Evolutionary conservation across 768 basidiomycete genomes (phyloP).

Genomic region (Chiua virens): DNA sequence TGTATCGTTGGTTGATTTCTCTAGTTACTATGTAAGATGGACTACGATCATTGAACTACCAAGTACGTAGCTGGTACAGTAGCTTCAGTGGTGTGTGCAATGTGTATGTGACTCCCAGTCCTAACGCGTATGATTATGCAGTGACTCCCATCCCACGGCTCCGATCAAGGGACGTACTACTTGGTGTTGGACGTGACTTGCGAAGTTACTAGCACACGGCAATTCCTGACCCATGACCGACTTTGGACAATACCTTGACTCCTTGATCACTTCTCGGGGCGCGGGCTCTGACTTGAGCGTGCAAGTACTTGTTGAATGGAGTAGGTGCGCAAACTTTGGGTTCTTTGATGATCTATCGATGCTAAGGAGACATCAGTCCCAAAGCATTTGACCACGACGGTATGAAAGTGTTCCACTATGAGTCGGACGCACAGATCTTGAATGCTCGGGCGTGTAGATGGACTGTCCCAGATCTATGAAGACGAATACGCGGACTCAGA

Average conservation of each 20-base stretch:
- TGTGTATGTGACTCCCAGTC: too few species aligned
- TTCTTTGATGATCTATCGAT: conserved; percentile 5
- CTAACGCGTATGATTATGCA: too few species aligned
- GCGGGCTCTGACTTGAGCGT: conserved; percentile 10
- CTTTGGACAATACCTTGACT: conserved; percentile 24
- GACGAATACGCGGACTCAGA: conserved; percentile 8
- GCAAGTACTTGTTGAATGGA: conserved; percentile 22
- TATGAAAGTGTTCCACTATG: conserved; percentile 6
- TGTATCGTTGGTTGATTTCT: too few species aligned
- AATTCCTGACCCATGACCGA: conserved; percentile 15
- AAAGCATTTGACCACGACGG: conserved; percentile 13
- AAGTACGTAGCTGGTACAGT: too few species aligned
- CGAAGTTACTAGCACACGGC: not conserved
- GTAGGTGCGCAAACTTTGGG: conserved; percentile 16
- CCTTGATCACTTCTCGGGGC: conserved; percentile 16
- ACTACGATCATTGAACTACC: too few species aligned
- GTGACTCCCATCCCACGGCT: too few species aligned
- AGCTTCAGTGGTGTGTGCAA: too few species aligned
- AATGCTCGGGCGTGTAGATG: conserved; percentile 17
- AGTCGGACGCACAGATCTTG: not conserved
- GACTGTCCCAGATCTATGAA: conserved; percentile 2
- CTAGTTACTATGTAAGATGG: too few species aligned
- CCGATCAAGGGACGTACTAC: too few species aligned
- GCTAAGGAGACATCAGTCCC: conserved; percentile 19
- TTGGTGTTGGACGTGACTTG: not conserved